Conservation (phyloP, 768 basidiomycete species). For the Kwoniella botswanensis region DNA sequence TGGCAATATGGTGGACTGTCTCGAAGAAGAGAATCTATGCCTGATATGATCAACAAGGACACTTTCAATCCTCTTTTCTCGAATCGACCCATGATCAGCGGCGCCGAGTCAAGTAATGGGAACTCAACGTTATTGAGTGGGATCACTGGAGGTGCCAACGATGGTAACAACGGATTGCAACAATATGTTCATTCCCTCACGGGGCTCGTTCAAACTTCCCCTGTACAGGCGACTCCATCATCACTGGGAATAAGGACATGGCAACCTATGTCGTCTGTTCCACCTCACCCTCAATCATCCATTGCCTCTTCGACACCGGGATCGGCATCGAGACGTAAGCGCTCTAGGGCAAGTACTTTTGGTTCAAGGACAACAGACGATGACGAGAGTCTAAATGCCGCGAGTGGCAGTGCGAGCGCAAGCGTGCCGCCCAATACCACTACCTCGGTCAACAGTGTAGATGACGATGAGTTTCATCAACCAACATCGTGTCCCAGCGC, state of each 20-base stretch:
- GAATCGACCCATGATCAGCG: conserved; percentile 3
- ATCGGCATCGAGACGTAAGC: background rate
- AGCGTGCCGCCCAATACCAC: background rate
- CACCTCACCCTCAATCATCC: background rate
- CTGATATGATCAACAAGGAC: conserved; percentile 11
- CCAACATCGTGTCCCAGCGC: background rate
- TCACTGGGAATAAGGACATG: background rate
- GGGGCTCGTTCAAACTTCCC: conserved; percentile 8
- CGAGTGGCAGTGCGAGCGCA: background rate
- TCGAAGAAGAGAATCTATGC: conserved; percentile 24
- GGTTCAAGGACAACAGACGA: conserved; percentile 23
- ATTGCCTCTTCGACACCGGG: background rate
- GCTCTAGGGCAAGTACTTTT: conserved; percentile 21
- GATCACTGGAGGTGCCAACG: background rate
- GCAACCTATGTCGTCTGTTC: conserved; percentile 7
- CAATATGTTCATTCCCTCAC: conserved; percentile 7
- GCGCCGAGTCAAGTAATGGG: background rate
- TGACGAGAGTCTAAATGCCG: background rate
- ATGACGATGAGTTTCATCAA: background rate
- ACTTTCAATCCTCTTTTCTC: conserved; percentile 5
- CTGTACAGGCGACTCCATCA: background rate
- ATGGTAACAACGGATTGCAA: background rate
- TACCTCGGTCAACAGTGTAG: background rate
- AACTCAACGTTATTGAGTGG: background rate
- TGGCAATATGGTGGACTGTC: conserved; percentile 6